Evolutionary conservation across 2,329 filamentous ascomycete genomes (phyloP), one percentile per base, ranked within the genome.

Genomic region (Orbilia brochopaga): DNA sequence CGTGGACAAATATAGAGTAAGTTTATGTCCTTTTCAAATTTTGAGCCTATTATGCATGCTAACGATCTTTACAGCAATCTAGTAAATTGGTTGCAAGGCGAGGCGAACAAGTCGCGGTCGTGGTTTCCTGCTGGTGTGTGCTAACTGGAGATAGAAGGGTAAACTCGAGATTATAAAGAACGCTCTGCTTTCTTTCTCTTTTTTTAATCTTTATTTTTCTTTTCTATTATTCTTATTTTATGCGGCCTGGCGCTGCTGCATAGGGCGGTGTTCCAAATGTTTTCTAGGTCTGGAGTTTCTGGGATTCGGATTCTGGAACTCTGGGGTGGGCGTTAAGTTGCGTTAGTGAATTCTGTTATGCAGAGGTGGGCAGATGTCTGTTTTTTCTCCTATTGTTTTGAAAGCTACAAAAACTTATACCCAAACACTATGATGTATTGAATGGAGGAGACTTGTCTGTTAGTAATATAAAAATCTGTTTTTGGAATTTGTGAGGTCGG

Each of bases 1-100:
- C 67, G 8, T 72, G 67, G 60, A 72, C 57, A 8, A 72, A 72
- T 61, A 60, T 72, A 40, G 67, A 72, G 67, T 72, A 57, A 65
- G 67, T 65, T 44, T 52, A 15, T 6, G 6, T 21, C 2, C 3
- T 19, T 23, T 2, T 27, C 19, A 32, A 44, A 52, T 23, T 3
- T 23, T 23, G 7, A 17, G 30, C 8, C n/a, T 19, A n/a, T 32
- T 15, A 4, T 10, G 23, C 24, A 48, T 42, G 23, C 65, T 69
- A 59, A 69, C 11, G 15, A n/a, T 1, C 24, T 3, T 60, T n/a
- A n/a, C n/a, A 70, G 67, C 52, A 54, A 72, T 61, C 48, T 72
- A 44, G 67, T 72, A 5, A 56, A 44, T 24, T 72, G 55, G 54
- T 42, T 72, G 13, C 54, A 72, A 48, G 60, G 55, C 15, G 59